A percentile compares a stretch with the other conserved stretches of the same genome.
Conservation (phyloP, 2,329 filamentous ascomycete species). For the Fusarium brevicatenulatum region DNA sequence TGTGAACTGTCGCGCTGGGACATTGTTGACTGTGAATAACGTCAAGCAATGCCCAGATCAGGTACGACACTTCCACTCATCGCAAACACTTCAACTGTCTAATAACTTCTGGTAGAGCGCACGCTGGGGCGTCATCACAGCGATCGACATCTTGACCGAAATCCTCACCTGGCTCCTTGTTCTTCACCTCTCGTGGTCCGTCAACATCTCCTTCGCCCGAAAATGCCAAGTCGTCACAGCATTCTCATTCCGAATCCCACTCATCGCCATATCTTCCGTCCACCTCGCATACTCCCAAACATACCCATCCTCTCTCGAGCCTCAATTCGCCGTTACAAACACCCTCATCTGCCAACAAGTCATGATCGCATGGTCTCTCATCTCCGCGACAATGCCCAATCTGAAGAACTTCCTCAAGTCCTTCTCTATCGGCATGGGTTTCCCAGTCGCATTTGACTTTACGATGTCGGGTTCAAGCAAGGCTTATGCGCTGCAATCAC, state of each 20-base stretch:
- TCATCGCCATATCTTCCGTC: conserved; percentile 29
- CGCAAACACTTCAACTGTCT: not conserved
- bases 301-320: conserved; percentile 18
- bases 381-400: conserved; percentile 35
- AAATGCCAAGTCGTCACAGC: conserved; percentile 32
- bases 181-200: conserved; percentile 22
- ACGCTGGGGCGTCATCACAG: conserved; percentile 24
- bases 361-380: conserved; percentile 35
- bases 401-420: conserved; percentile 39
- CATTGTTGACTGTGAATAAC: conserved; percentile 10
- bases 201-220: conserved; percentile 26
- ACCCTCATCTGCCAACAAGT: conserved; percentile 25
- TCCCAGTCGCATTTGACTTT: conserved; percentile 25
- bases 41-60: conserved; percentile 23
- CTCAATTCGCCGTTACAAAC: conserved; percentile 33
- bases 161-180: conserved; percentile 24
- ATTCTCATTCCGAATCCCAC: conserved; percentile 36
- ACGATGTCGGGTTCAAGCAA: conserved; percentile 6
- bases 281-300: conserved; percentile 13
- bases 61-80: conserved; percentile 2
- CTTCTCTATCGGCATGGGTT: conserved; percentile 36
- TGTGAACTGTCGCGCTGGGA: conserved; percentile 4
- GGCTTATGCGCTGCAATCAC: conserved; percentile 29
- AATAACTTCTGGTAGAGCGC: not conserved
- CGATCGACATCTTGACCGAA: conserved; percentile 25